Evolutionary conservation across 2,329 filamentous ascomycete species (phyloP), one percentile per base, ranked within the genome.

Genomic region (Dothiorella sarmentorum): DNA sequence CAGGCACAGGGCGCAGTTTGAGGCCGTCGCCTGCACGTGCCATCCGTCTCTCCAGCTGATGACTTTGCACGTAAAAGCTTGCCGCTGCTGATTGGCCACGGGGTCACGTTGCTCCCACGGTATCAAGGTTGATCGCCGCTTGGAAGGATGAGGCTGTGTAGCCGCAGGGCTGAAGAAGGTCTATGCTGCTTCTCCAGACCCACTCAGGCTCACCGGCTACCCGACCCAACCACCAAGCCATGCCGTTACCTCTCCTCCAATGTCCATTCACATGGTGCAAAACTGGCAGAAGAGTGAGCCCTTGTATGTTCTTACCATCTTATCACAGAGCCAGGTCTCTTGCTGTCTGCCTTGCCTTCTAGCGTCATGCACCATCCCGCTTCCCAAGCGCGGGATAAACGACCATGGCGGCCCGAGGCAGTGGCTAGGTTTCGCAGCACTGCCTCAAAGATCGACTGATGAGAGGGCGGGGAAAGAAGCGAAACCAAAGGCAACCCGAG

Each of bases 91-190:
- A 24, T 24, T 35, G 47, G 20, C 11, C 17, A 27, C 7, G 33
- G 20, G 13, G 33, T 17, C 15, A 15, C 7, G 20, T 35, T 11
- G 31, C 17, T 49, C 24, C n/a, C 24, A 26, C 3, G 11, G 24
- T n/a, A 15, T 15, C 13, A 29, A 31, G 45, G 44, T 49, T 38
- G 49, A 53, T 52, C 47, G 31, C 31, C 47, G 33, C 35, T 13
- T 40, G n/a, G 35, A 53, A 53, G 49, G 49, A 53, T 40, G 49
- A 42, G 49, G 49, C 49, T 53, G 49, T 53, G 49, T 53, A 29
- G 27, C 6, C 49, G 29, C 35, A 53, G 35, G 49, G 49, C 49
- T 53, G 49, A 53, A 40, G 49, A 53, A 53, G 35, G 33, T 24
- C 35, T 53, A 9, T n/a, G 22, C 49, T 29, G 22, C 35, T 29